Percentiles rank a stretch among this genome's conserved stretches.
These are phyloP conservation scores for Amphibolis antarctica DNA, from an alignment of 106 monocot genomes.

Conservation along the genomic window DNA sequence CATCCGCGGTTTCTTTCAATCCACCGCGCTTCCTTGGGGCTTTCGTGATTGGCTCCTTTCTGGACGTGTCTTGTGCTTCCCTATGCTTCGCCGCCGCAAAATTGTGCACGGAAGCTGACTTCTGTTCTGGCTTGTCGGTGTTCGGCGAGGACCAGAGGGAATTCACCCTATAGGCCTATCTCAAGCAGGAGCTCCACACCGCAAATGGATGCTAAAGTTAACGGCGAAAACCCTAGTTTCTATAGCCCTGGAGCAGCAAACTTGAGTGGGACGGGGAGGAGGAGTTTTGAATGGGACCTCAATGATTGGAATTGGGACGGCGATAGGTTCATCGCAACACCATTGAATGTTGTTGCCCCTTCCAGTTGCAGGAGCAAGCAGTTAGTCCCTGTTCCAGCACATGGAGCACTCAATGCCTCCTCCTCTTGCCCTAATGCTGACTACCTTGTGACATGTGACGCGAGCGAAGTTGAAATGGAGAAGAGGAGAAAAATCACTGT, in stretches of 20 bases:
- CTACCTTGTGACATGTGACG: constrained; percentile 4
- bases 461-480: constrained; percentile 32
- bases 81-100: too few species aligned
- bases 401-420: constrained; percentile 1
- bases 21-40: too few species aligned
- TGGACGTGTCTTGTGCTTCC: too few species aligned
- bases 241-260: constrained; percentile 14
- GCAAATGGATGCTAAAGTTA: constrained; percentile 36
- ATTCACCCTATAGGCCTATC: too few species aligned
- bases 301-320: constrained; percentile 85
- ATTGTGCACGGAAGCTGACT: too few species aligned
- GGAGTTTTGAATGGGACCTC: constrained; percentile 59
- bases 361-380: constrained; percentile 34
- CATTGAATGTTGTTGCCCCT: constrained; percentile 15
- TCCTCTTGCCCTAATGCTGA: constrained; percentile 31
- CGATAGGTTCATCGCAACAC: constrained; percentile 48
- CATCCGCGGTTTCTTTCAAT: too few species aligned
- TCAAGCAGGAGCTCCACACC: too few species aligned
- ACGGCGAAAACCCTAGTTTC: constrained; percentile 12
- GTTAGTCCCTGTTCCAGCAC: constrained; percentile 9
- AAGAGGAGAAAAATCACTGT: constrained; percentile 35
- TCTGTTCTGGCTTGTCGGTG: too few species aligned
- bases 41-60: too few species aligned
- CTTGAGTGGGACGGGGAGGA: constrained; percentile 20
- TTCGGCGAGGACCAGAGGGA: too few species aligned